phyloP scores from a whole-genome alignment of 345 rosid genomes.

The Salix caprea region DNA sequence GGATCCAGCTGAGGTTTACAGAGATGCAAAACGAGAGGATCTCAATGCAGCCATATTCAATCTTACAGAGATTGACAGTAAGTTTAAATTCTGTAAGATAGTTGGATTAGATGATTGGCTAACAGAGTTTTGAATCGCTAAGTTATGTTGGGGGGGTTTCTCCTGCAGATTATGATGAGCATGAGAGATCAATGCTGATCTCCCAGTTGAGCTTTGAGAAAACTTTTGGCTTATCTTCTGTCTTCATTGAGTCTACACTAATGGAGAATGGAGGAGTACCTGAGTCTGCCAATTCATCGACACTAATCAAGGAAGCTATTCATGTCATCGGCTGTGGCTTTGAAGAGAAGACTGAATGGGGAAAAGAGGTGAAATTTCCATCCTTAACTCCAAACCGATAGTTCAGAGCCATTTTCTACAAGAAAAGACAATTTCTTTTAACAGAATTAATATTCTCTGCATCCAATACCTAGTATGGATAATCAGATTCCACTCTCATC shows the following conservation, averaged over 20 bases:
- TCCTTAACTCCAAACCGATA: background rate
- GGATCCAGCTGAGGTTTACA: conserved; percentile 69
- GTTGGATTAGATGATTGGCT: background rate
- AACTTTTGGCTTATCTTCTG: conserved; percentile 90
- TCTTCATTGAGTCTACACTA: conserved; percentile 89
- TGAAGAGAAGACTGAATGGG: conserved; percentile 96
- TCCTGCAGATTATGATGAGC: conserved; percentile 73
- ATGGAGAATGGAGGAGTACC: conserved; percentile 92
- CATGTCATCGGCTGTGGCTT: conserved; percentile 94
- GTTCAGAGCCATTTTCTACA: background rate
- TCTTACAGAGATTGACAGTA: conserved; percentile 79
- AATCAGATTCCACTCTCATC: background rate
- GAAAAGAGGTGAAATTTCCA: conserved; percentile 70
- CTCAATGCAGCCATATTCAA: conserved; percentile 91
- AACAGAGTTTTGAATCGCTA: background rate
- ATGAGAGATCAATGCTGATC: conserved; percentile 90
- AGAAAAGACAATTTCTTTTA: background rate
- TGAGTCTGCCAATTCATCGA: conserved; percentile 75
- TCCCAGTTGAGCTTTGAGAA: conserved; percentile 92
- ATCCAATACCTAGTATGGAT: background rate
- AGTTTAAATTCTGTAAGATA: conserved; percentile 18
- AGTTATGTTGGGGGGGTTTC: conserved; percentile 3
- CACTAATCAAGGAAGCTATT: conserved; percentile 90
- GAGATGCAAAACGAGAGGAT: conserved; percentile 84
- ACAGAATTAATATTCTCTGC: background rate